Conservation (phyloP, 768 basidiomycete species). For the Agrocybe pediades region DNA sequence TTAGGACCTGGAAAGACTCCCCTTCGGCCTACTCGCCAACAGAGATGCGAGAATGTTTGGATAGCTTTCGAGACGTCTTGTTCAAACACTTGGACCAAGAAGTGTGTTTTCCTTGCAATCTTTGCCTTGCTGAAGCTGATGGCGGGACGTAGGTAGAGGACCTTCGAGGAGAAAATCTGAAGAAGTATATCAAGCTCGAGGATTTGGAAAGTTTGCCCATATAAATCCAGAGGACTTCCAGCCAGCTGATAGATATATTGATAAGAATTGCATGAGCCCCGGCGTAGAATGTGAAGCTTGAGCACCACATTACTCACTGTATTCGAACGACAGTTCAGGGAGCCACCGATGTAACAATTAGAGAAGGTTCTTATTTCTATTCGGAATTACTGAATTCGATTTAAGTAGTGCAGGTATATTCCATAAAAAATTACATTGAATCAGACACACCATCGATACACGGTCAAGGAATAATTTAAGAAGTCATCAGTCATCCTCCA, state of each 20-base stretch:
- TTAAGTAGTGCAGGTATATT: not conserved
- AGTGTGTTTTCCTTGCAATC: slow-evolving; percentile 26
- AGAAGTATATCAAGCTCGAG: slow-evolving; percentile 52
- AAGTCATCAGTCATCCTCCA: slow-evolving; percentile 27
- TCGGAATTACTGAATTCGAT: not conserved
- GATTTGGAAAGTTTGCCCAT: slow-evolving; percentile 28
- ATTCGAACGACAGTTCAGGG: too few relatives aligned
- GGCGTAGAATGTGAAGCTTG: too few relatives aligned
- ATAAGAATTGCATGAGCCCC: not conserved
- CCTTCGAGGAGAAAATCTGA: slow-evolving; percentile 49
- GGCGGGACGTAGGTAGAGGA: slow-evolving; percentile 41
- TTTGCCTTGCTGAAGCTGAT: not conserved
- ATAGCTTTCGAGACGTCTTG: slow-evolving; percentile 48
- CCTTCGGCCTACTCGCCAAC: slow-evolving; percentile 49
- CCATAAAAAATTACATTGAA: not conserved
- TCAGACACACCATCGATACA: not conserved
- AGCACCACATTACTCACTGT: too few relatives aligned
- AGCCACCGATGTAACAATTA: too few relatives aligned
- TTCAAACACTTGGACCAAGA: slow-evolving; percentile 59
- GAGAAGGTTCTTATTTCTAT: too few relatives aligned
- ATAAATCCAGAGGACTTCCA: not conserved
- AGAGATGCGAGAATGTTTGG: slow-evolving; percentile 51
- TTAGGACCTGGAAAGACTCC: slow-evolving; percentile 42
- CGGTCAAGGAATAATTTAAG: not conserved
- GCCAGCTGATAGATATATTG: not conserved